Base-by-base conservation (phyloP, 148 eudicot genomes). In the Cornus controversa region DNA sequence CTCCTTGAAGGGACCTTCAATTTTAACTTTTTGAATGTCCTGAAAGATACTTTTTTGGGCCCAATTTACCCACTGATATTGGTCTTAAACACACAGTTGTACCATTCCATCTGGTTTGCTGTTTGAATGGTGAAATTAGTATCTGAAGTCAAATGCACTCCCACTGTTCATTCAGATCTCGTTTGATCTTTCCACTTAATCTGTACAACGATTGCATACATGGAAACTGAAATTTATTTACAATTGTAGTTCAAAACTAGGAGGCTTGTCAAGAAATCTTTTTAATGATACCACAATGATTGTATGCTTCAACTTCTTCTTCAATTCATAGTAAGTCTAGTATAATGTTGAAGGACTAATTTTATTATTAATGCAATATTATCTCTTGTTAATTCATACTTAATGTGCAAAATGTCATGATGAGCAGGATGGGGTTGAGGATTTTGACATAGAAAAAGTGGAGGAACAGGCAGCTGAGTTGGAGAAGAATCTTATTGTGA, bases 401-500 rank as follows among this genome's bases (percentile, higher is more conserved):
- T 58, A 37, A 68, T 13, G 65, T 57, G 45, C 53, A 14, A 2
- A 14, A 40, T 40, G 45, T 31, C 8, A 1, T 72, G 58, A 27
- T 72, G 57, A 82, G 80, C 86, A 81, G 91, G 79, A 85, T 65
- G 86, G 40, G 15, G 2, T 64, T 10, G 81, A 82, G 78, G 83
- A 77, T 24, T 66, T 85, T 31, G 88, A 86, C 50, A 70, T 82
- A 14, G 69, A 71, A 31, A 85, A 81, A 71, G 82, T 90, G 40
- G 87, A 93, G 82, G 85, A 89, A 60, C 82, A 84, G 58, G 82
- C 92, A n/a, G 71, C 82, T 10, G 79, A 84, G 60, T 75, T 91
- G 87, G 74, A 88, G 80, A 91, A 83, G 67, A 90, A 90, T 75
- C 87, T 93, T 54, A 78, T 84, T 36, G 75, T 76, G 13, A 91